Evolutionary conservation across 106 monocot genomes (phyloP).

Genomic region (Dendrobium huoshanense): DNA sequence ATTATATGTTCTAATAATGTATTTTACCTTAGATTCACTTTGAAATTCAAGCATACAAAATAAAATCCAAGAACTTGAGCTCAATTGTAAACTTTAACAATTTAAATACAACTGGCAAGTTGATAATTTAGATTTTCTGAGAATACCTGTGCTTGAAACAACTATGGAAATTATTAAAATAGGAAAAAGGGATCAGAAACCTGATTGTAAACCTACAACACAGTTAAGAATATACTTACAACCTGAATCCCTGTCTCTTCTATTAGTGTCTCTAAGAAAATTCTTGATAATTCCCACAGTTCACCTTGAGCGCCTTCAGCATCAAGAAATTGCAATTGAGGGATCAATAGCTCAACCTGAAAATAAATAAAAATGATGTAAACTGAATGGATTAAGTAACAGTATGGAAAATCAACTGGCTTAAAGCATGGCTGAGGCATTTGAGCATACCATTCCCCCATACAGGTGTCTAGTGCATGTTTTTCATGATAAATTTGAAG

Average conservation of each 20-base stretch:
- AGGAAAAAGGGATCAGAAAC: background rate
- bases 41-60: no score
- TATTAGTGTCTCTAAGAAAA: constrained; percentile 74
- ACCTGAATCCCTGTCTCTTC: constrained; percentile 70
- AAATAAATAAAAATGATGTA: constrained; percentile 7
- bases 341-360: constrained; percentile 90
- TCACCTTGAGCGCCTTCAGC: constrained; percentile 92
- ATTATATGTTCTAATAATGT: no score
- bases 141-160: no score
- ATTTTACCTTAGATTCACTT: no score
- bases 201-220: background rate
- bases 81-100: background rate
- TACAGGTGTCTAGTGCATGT: background rate
- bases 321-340: constrained; percentile 88
- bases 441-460: background rate
- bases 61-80: no score
- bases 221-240: background rate
- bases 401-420: background rate
- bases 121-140: background rate
- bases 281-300: constrained; percentile 75
- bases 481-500: background rate
- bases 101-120: background rate
- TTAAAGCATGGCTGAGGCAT: background rate
- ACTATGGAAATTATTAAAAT: background rate
- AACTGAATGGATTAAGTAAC: background rate